Evolutionary conservation across 202 grass and related monocot species (phyloP), one percentile per base, ranked within the genome.

Genomic region (Zizania palustris): DNA sequence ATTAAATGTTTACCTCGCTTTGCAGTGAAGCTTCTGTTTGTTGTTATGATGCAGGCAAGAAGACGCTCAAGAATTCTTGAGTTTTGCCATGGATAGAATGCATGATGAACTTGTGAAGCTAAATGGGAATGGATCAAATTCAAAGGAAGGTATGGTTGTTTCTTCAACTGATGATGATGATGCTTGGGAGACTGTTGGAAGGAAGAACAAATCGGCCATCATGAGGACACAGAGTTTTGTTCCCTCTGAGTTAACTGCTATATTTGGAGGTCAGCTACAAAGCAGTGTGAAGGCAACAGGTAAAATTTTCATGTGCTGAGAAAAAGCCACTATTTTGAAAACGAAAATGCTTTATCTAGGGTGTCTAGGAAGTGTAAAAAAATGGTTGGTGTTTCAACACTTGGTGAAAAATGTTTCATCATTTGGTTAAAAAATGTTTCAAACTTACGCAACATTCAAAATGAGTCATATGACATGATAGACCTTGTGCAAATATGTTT

Each of bases 131-230:
- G 60, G 51, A 58, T 71, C 67, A 69, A 81, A 89, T 82, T 91
- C 69, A 65, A 90, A 86, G 80, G 87, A 86, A 43, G 85, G 79
- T 13, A 92, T 93, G 68, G 39, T 95, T 63, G 55, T 90, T 74
- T 90, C 82, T 78, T 84, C 80, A 36, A 78, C 76, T 60, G 96
- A 95, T 76, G 94, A 97, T 51, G 94, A 97, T 51, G 95, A 98
- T 74, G 91, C 86, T 72, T 98, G 95, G 95, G 95, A 98, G 73
- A 98, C 95, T 46, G 95, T 98, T 86, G 96, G 96, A 35, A 82
- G 59, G 35, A 98, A 98, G 77, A 98, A 98, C 71, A 98, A 95
- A 72, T 94, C 96, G 56, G 91, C 91, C 20, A 79, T 95, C 61
- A 85, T 87, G 71, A 94, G 96, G 80, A 92, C 89, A 70, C 96